Percentiles rank a stretch among this genome's conserved stretches.
Evolutionary conservation across 176 grass and related monocot species (phyloP).

Genomic region (Cenchrus purpureus): DNA sequence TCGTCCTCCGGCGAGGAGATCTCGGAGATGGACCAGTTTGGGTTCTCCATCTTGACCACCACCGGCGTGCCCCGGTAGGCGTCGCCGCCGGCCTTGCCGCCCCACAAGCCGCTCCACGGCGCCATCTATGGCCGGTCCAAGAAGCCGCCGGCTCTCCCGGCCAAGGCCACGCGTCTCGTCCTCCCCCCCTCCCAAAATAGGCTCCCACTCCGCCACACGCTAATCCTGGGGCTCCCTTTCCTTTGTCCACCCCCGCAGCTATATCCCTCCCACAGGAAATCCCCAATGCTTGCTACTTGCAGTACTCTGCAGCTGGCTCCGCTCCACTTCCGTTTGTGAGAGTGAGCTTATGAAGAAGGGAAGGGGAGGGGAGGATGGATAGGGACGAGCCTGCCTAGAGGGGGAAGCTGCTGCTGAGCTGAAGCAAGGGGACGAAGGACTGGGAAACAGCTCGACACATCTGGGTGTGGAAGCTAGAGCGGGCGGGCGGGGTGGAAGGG

Average conservation of each 20-base stretch:
- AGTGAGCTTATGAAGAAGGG: conserved; percentile 39
- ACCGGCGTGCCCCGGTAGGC: conserved; percentile 97
- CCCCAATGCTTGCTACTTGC: not conserved
- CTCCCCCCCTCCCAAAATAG: conserved; percentile 46
- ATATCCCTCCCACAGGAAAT: conserved; percentile 1
- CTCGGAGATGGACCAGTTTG: conserved; percentile 99
- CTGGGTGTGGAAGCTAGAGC: conserved; percentile 25
- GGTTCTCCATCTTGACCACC: conserved; percentile 99
- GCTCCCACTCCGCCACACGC: conserved; percentile 25
- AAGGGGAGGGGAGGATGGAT: not conserved
- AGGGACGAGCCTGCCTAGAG: no score
- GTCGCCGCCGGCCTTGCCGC: conserved; percentile 55
- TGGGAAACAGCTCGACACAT: conserved; percentile 89
- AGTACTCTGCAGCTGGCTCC: conserved; percentile 8
- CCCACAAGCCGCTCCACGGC: conserved; percentile 74
- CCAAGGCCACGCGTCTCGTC: conserved; percentile 37
- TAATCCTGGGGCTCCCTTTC: conserved; percentile 44
- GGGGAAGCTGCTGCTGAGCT: not conserved
- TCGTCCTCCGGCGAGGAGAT: conserved; percentile 79
- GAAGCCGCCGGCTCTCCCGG: conserved; percentile 29
- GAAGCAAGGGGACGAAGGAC: conserved; percentile 24
- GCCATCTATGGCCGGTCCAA: conserved; percentile 69
- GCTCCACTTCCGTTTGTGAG: conserved; percentile 25
- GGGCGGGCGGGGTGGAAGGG: not conserved
- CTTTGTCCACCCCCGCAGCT: not conserved